phyloP scores from a whole-genome alignment of 1,284 basidiomycete species.

The Ceratobasidium sp. region DNA sequence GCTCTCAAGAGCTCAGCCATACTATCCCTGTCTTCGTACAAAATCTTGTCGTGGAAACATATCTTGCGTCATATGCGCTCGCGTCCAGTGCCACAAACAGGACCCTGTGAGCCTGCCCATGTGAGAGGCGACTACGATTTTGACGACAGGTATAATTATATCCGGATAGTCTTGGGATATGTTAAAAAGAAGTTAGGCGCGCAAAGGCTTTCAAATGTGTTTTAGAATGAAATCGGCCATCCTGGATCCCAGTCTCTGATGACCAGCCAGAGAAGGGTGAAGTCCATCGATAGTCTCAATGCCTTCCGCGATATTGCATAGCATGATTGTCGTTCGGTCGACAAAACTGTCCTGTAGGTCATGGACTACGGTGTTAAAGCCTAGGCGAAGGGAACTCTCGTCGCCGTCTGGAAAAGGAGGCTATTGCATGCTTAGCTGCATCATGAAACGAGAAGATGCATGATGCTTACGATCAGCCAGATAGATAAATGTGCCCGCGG shows the following conservation, averaged over 20 bases:
- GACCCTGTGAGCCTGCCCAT: too few species aligned
- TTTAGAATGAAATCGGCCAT: background rate
- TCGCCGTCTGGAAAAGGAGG: background rate
- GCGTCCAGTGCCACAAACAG: too few species aligned
- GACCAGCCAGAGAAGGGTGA: constrained; percentile 8
- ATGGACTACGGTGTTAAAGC: background rate
- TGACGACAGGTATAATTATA: too few species aligned
- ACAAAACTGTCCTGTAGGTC: background rate
- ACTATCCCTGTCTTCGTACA: too few species aligned
- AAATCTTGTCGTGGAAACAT: too few species aligned
- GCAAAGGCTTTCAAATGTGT: too few species aligned
- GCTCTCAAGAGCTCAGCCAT: too few species aligned
- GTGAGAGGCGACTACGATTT: too few species aligned
- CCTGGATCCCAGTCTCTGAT: background rate
- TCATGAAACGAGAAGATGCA: background rate
- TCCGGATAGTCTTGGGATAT: too few species aligned
- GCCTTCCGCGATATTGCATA: background rate
- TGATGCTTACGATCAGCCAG: background rate
- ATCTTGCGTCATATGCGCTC: too few species aligned
- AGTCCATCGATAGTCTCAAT: constrained; percentile 4
- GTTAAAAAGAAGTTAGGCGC: too few species aligned
- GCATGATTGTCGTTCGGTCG: background rate
- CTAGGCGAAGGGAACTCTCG: background rate
- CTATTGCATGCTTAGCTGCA: background rate
- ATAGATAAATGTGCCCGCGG: background rate